Conservation (phyloP, 768 basidiomycete species). For the Cyclocybe cylindracea region DNA sequence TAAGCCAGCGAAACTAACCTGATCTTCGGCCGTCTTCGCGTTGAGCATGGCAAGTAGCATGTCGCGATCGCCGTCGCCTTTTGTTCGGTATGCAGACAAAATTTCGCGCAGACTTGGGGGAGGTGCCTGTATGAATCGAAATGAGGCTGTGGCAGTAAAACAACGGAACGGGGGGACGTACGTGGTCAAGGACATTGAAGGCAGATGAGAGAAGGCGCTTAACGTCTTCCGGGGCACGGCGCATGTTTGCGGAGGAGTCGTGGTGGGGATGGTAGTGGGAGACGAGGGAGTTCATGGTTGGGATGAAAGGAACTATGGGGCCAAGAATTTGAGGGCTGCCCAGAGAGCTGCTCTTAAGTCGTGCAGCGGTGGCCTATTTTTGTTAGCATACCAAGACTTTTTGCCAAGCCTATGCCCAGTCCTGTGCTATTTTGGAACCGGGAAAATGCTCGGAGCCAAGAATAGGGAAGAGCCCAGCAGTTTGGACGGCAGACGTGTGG, state of each 20-base stretch:
- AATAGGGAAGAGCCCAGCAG: conserved; percentile 26
- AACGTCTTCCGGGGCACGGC: conserved; percentile 30
- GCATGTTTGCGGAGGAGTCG: conserved; percentile 25
- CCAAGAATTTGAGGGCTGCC: conserved; percentile 39
- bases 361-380: conserved; percentile 44
- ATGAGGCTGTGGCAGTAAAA: conserved; percentile 15
- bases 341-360: conserved; percentile 47
- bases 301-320: conserved; percentile 32
- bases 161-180: conserved; percentile 20
- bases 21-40: conserved; percentile 91
- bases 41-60: conserved; percentile 90
- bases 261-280: conserved; percentile 30
- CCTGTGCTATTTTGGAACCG: conserved; percentile 41
- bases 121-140: conserved; percentile 49
- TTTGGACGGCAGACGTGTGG: not conserved
- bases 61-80: conserved; percentile 90
- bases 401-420: conserved; percentile 42
- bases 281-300: conserved; percentile 35
- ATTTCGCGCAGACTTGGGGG: conserved; percentile 87
- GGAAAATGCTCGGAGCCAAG: conserved; percentile 34
- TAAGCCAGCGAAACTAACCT: conserved; percentile 49
- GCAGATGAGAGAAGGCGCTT: conserved; percentile 39
- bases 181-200: conserved; percentile 44
- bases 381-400: conserved; percentile 44
- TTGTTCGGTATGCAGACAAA: conserved; percentile 78